Percentiles rank a stretch among this genome's conserved stretches.
Conservation (phyloP, 176 grass and related monocot genomes). For the Paspalum vaginatum region DNA sequence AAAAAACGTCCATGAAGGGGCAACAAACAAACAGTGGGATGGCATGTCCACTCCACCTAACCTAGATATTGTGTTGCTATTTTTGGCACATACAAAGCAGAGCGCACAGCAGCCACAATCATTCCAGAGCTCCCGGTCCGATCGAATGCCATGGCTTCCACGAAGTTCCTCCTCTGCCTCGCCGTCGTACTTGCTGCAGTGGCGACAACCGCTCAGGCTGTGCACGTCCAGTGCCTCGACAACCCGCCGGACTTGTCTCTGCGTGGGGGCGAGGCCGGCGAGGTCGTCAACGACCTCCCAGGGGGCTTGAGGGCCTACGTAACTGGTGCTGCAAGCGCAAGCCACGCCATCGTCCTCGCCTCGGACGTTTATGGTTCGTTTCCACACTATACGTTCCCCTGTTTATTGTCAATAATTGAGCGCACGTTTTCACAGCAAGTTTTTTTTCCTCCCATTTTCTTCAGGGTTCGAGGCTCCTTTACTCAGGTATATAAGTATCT, state of each 20-base stretch:
- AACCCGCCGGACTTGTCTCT: neutral
- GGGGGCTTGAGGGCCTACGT: constrained; percentile 46
- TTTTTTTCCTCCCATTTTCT: too few species aligned
- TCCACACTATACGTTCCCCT: neutral
- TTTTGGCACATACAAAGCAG: neutral
- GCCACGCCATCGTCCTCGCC: constrained; percentile 32
- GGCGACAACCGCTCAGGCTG: neutral
- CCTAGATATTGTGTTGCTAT: neutral
- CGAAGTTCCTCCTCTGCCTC: neutral
- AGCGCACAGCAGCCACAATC: neutral
- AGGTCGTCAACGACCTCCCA: constrained; percentile 9
- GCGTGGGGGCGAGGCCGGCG: neutral
- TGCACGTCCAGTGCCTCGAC: neutral
- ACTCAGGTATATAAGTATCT: constrained; percentile 15
- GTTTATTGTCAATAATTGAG: too few species aligned
- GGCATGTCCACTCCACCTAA: neutral
- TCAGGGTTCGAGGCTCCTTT: constrained; percentile 38
- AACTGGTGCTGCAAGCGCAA: constrained; percentile 15
- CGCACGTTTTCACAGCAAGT: too few species aligned
- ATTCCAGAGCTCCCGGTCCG: neutral
- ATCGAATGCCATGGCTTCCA: neutral
- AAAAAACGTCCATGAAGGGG: too few species aligned
- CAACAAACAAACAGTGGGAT: too few species aligned
- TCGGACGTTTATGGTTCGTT: constrained; percentile 31
- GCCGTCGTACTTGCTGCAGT: neutral